These are phyloP conservation scores for Corymbia maculata DNA, from an alignment of 345 rosid genomes.

Conservation along the genomic window DNA sequence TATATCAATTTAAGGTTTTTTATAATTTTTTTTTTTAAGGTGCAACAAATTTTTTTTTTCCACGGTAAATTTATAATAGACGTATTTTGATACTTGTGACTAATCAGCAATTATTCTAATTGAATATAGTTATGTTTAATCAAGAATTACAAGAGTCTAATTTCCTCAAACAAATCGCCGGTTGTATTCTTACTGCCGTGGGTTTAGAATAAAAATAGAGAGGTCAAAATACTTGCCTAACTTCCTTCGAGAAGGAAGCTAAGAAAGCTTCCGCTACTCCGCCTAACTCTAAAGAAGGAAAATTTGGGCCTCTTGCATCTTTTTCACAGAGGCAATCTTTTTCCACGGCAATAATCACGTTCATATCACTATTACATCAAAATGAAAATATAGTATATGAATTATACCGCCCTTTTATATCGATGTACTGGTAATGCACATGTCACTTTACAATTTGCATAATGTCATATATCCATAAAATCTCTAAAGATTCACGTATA, in stretches of 20 bases:
- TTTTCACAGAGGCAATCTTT: neutral
- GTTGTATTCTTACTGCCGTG: neutral
- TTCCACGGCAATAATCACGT: neutral
- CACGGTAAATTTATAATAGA: no score
- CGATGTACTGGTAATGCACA: neutral
- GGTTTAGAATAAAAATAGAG: neutral
- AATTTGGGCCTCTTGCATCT: neutral
- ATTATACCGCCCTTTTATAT: neutral
- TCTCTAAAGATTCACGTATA: rapidly evolving
- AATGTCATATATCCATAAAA: neutral
- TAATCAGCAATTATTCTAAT: neutral
- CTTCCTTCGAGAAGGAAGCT: neutral
- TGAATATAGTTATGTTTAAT: neutral
- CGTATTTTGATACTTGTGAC: neutral
- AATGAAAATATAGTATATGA: neutral
- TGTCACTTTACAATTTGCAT: rapidly evolving
- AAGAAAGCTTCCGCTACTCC: neutral
- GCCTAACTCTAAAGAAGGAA: no score
- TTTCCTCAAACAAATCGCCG: neutral
- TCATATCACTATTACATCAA: neutral
- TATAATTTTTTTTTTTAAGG: no score
- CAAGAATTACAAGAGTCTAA: neutral
- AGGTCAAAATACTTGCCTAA: neutral
- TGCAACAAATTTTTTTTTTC: no score
- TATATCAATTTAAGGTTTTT: rapidly evolving